Conservation (phyloP, 2,329 filamentous ascomycete species). For the Exophiala lecanii-corni region DNA sequence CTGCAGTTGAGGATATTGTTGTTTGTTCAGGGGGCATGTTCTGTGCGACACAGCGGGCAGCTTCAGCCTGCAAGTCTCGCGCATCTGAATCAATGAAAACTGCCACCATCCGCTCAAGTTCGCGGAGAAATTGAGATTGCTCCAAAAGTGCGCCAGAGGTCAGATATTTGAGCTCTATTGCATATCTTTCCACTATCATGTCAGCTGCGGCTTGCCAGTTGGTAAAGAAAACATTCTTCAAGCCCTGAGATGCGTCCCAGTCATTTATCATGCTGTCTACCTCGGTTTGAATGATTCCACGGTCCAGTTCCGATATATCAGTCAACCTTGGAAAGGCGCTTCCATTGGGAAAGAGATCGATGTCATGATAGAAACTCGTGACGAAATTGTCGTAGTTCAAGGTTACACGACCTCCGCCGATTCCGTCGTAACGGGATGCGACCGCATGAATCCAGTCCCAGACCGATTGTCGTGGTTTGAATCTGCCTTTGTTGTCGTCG, state of each 20-base stretch:
- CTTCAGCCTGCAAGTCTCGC: constrained; percentile 29
- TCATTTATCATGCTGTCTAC: constrained; percentile 41
- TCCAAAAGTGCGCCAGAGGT: constrained; percentile 28
- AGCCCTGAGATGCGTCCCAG: constrained; percentile 22
- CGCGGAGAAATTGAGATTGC: constrained; percentile 26
- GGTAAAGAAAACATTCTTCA: constrained; percentile 25
- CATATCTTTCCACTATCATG: constrained; percentile 60
- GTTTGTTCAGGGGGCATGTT: constrained; percentile 29
- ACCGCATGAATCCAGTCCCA: constrained; percentile 19
- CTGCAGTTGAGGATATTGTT: constrained; percentile 24
- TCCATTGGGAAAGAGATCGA: constrained; percentile 39
- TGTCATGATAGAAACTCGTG: constrained; percentile 41
- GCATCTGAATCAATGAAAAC: constrained; percentile 35
- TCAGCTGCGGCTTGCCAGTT: constrained; percentile 68
- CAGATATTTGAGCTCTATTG: constrained; percentile 46
- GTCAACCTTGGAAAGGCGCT: constrained; percentile 38
- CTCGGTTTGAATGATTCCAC: constrained; percentile 40
- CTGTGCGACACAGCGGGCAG: constrained; percentile 33
- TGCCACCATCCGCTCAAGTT: constrained; percentile 30
- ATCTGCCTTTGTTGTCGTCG: no score
- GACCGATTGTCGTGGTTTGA: background rate
- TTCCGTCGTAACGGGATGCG: constrained; percentile 24
- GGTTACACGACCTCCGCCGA: constrained; percentile 36
- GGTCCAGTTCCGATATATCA: constrained; percentile 29
- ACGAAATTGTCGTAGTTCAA: constrained; percentile 49